Base-by-base conservation (phyloP, 768 basidiomycete species). In the Podaxis mareebaensis region DNA sequence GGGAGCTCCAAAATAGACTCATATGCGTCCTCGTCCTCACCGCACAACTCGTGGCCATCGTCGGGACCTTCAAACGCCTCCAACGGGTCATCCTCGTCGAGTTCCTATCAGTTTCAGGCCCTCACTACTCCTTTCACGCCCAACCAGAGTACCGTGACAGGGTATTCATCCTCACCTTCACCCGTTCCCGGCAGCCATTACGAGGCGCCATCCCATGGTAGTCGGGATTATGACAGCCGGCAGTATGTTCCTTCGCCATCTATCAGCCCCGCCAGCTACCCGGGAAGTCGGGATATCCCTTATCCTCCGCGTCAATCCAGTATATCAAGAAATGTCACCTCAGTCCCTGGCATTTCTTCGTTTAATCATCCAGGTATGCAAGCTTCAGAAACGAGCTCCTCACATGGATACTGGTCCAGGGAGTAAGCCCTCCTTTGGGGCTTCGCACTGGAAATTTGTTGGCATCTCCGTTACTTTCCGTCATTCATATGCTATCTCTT, bases 181-280 rank as follows among this genome's bases (percentile, higher is more conserved):
- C 61, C 61, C 12, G 61, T 49, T 33, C 53, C 46, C 13, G 33
- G 54, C 28, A 56, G 53, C 17, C 61, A 62, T 24, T 62, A 56
- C 53, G 61, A 62, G 28, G 36, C 36, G 8, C 36, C 61, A 39
- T 55, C 61, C 22, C 61, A 62, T 56, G 60, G 58, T 22, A 56
- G 53, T 5, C 64, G 67, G 46, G 71, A 70, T 3, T 72, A 68
- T 24, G 69, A 68, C 40, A 68, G 67, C 46, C 65, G 71, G n/a
- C 52, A 61, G 8, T 69, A 66, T 57, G 56, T 70, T 3, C 64
- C 71, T 13, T 71, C 76, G 17, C 66, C 73, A 13, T 71, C 74
- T 38, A 52, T 76, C 62, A 64, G 72, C 64, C 73, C 75, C 61
- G 64, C 70, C 36, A 65, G 71, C 52, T 72, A 71, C 44, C 53